phyloP scores from a whole-genome alignment of 306 rosid species.

The Medicago lupulina region DNA sequence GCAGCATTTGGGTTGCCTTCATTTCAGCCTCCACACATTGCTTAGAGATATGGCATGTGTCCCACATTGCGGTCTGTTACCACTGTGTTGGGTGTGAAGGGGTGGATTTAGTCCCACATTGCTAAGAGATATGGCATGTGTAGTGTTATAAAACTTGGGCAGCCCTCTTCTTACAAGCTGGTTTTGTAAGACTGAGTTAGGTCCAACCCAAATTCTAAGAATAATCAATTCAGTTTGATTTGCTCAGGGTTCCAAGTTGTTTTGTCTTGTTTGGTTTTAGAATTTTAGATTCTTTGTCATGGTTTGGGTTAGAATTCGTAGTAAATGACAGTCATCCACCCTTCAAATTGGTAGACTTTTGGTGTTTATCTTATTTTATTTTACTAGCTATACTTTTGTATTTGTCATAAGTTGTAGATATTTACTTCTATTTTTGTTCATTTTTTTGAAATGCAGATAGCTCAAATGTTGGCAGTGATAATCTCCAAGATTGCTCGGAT shows the following conservation, averaged over 20 bases:
- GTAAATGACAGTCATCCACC: constrained; percentile 8
- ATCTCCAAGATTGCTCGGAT: constrained; percentile 92
- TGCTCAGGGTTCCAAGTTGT: constrained; percentile 12
- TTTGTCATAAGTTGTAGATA: constrained; percentile 16
- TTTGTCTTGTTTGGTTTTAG: constrained; percentile 14
- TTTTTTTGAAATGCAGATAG: constrained; percentile 69
- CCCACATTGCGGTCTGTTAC: no score
- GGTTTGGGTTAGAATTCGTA: constrained; percentile 14
- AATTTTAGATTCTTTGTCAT: neutral
- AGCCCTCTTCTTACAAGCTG: no score
- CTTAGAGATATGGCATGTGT: no score
- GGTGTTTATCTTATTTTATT: constrained; percentile 3
- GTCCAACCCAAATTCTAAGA: no score
- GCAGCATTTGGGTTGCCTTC: no score
- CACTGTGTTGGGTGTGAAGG: no score
- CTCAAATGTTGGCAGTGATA: constrained; percentile 83
- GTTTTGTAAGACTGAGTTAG: no score
- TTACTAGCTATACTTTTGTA: constrained; percentile 26
- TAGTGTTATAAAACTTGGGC: no score
- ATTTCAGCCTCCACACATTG: no score
- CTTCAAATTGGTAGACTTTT: neutral
- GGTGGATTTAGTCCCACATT: no score
- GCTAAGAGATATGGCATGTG: no score
- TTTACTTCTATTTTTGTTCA: constrained; percentile 39
- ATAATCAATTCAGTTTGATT: constrained; percentile 5